Conservation (phyloP, 1,284 basidiomycete species). For the Cryptococcus floricola region DNA sequence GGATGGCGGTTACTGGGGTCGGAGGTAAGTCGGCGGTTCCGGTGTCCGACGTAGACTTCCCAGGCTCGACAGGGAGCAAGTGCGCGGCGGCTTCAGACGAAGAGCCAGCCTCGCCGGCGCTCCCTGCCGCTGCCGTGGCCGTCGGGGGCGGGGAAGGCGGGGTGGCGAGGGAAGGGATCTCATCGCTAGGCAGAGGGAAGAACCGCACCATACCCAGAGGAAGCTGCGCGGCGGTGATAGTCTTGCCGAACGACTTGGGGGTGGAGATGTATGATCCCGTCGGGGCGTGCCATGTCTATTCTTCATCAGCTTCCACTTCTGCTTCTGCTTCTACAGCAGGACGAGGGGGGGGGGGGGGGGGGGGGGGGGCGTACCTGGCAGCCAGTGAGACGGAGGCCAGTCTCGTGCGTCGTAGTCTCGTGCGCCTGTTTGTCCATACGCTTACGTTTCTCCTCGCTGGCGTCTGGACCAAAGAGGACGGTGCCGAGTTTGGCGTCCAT, state of each 20-base stretch:
- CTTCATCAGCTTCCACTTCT: background rate
- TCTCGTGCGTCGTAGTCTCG: slow-evolving; percentile 67
- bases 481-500: slow-evolving; percentile 91
- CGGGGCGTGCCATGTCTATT: slow-evolving; percentile 68
- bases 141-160: slow-evolving; percentile 14
- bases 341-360: no score
- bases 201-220: slow-evolving; percentile 70
- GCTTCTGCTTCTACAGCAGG: background rate
- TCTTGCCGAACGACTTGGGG: slow-evolving; percentile 76
- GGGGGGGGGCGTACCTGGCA: no score
- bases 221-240: slow-evolving; percentile 64
- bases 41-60: slow-evolving; percentile 28
- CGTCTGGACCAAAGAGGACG: slow-evolving; percentile 60
- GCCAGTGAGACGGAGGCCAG: slow-evolving; percentile 78
- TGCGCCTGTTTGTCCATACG: slow-evolving; percentile 71
- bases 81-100: slow-evolving; percentile 1
- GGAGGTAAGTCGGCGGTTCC: slow-evolving; percentile 7
- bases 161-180: slow-evolving; percentile 16
- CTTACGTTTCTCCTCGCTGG: slow-evolving; percentile 68
- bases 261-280: slow-evolving; percentile 58
- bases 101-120: background rate
- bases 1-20: slow-evolving; percentile 12
- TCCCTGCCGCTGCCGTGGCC: slow-evolving; percentile 36
- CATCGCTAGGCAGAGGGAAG: slow-evolving; percentile 59
- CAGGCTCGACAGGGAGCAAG: slow-evolving; percentile 11